Conservation (phyloP, 768 basidiomycete genomes). For the Xerocomellus chrysenteron region DNA sequence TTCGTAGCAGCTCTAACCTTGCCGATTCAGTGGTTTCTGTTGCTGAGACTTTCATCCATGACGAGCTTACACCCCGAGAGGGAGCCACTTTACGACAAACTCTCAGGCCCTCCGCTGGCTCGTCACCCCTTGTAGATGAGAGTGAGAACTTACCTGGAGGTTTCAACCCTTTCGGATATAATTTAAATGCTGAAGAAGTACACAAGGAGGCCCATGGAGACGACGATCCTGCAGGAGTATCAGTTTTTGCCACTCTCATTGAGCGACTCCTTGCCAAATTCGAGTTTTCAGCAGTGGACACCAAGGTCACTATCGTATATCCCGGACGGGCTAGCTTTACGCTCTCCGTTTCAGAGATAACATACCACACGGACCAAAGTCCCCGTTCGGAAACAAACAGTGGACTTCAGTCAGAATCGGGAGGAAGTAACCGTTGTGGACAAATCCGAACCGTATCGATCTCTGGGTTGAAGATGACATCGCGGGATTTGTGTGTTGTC, state of each 20-base stretch:
- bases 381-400: conserved; percentile 24
- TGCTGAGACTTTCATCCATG: conserved; percentile 83
- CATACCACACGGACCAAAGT: conserved; percentile 47
- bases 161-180: conserved; percentile 52
- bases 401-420: conserved; percentile 15
- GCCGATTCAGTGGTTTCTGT: conserved; percentile 80
- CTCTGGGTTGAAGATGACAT: conserved; percentile 55
- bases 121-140: conserved; percentile 35
- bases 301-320: conserved; percentile 67
- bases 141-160: conserved; percentile 61
- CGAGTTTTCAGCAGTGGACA: conserved; percentile 70
- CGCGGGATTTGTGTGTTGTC: conserved; percentile 40
- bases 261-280: conserved; percentile 78
- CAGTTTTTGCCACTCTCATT: conserved; percentile 76
- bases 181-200: conserved; percentile 34
- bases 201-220: conserved; percentile 36
- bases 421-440: conserved; percentile 22
- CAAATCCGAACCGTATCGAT: conserved; percentile 51
- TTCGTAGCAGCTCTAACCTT: conserved; percentile 42
- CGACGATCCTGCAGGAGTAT: conserved; percentile 69
- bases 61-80: conserved; percentile 73
- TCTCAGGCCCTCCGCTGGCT: conserved; percentile 46
- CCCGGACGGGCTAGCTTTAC: conserved; percentile 62
- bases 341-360: conserved; percentile 54
- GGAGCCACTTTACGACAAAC: conserved; percentile 71